Conservation (phyloP, 352 stramenopile genomes). For the Globisporangium middletonii region DNA sequence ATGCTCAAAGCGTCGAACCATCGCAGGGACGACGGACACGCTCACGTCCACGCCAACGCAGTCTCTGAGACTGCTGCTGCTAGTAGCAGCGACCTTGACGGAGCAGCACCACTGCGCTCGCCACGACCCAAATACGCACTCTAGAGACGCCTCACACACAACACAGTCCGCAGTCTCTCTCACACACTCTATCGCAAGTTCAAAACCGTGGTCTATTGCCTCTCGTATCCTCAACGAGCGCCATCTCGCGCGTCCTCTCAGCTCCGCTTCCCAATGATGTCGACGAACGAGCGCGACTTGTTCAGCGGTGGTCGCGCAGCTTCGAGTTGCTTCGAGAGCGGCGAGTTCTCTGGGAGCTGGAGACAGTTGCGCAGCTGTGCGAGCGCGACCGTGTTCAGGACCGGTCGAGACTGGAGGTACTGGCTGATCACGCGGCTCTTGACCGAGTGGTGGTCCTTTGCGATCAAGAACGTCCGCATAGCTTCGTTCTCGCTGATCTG, state of each 20-base stretch:
- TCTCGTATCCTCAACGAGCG: not conserved
- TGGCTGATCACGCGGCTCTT: constrained; percentile 43
- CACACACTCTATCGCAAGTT: not conserved
- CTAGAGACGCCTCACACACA: not conserved
- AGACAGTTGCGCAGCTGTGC: constrained; percentile 49
- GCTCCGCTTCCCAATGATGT: constrained; percentile 27
- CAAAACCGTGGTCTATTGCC: constrained; percentile 6
- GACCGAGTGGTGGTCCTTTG: constrained; percentile 33
- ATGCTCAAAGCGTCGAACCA: not conserved
- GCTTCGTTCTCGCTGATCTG: constrained; percentile 53
- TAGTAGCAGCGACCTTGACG: not conserved
- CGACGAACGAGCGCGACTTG: constrained; percentile 34
- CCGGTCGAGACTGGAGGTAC: constrained; percentile 34
- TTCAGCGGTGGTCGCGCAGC: constrained; percentile 16
- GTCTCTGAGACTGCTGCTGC: not conserved
- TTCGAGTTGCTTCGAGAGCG: constrained; percentile 42
- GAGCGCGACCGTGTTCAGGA: constrained; percentile 33
- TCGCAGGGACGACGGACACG: not conserved
- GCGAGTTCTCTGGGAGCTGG: constrained; percentile 42
- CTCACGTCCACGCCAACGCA: not conserved
- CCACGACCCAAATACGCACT: not conserved
- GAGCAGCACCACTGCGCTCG: not conserved
- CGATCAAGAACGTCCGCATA: constrained; percentile 47
- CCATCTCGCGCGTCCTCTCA: not conserved
- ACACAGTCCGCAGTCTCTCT: not conserved